Evolutionary conservation across 116 monocot species (phyloP).

Genomic region (Posidonia oceanica): DNA sequence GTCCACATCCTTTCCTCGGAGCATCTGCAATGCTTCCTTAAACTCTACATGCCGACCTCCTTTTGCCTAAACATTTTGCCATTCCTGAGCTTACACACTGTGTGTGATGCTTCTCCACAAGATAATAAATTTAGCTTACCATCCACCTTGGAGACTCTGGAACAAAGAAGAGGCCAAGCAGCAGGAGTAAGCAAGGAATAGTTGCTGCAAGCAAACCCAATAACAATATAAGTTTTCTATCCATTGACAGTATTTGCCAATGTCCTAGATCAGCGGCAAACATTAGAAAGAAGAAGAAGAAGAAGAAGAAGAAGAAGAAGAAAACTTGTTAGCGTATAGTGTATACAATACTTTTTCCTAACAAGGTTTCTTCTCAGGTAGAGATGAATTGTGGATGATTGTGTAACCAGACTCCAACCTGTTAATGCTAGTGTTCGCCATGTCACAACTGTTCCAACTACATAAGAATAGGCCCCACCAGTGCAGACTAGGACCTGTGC

Average conservation of each 20-base stretch:
- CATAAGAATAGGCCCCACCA: slow-evolving; percentile 34
- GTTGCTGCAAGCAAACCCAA: slow-evolving; percentile 17
- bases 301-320: too few species aligned
- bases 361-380: not conserved
- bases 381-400: too few species aligned
- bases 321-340: too few species aligned
- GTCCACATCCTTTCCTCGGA: slow-evolving; percentile 49
- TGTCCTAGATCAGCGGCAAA: too few species aligned
- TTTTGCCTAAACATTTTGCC: slow-evolving; percentile 32
- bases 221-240: too few species aligned
- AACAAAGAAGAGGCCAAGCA: slow-evolving; percentile 42
- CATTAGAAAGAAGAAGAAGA: too few species aligned
- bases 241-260: too few species aligned
- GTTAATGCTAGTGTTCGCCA: slow-evolving; percentile 50
- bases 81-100: not conserved
- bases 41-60: slow-evolving; percentile 39
- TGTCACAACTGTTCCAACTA: slow-evolving; percentile 50
- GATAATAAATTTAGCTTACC: slow-evolving; percentile 21
- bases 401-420: slow-evolving; percentile 17
- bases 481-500: slow-evolving; percentile 46
- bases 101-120: not conserved
- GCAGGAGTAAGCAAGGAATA: slow-evolving; percentile 38
- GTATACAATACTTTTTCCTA: not conserved
- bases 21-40: slow-evolving; percentile 23
- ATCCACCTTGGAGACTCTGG: slow-evolving; percentile 84